Conservation (phyloP, 1,284 basidiomycete species). For the Cryptococcus deneoformans region DNA sequence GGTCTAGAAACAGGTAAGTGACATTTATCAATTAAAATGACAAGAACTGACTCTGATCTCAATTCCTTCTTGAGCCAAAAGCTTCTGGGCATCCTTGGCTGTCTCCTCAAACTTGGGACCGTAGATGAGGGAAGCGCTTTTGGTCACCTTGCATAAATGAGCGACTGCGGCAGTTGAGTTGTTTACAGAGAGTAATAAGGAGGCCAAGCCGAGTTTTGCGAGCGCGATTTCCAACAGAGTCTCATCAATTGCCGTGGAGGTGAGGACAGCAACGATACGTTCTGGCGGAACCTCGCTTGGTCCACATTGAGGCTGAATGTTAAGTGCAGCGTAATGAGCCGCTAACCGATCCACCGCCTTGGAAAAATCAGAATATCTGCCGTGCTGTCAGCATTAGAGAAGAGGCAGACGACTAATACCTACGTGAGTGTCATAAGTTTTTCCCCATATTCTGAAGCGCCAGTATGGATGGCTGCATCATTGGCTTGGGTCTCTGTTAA, state of each 20-base stretch:
- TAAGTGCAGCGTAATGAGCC: conserved; percentile 46
- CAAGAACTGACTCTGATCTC: conserved; percentile 22
- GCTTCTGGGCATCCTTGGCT: conserved; percentile 43
- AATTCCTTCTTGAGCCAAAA: conserved; percentile 43
- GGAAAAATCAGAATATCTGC: conserved; percentile 39
- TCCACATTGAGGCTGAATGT: conserved; percentile 13
- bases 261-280: conserved; percentile 50
- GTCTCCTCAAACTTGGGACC: conserved; percentile 50
- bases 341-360: conserved; percentile 53
- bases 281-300: conserved; percentile 35
- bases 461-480: conserved; percentile 43
- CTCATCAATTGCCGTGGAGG: conserved; percentile 52
- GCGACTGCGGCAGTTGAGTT: conserved; percentile 59
- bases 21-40: not conserved
- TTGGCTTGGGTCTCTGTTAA: conserved; percentile 30
- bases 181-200: conserved; percentile 58
- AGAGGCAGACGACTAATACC: conserved; percentile 5
- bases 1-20: conserved; percentile 15
- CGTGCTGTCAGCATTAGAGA: not conserved
- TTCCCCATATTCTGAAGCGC: conserved; percentile 45
- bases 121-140: conserved; percentile 54
- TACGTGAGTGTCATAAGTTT: conserved; percentile 42
- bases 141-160: conserved; percentile 57
- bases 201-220: conserved; percentile 52
- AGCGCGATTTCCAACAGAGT: conserved; percentile 54